Evolutionary conservation across 495 filamentous ascomycete genomes (phyloP).

Genomic region (Letharia columbiana): DNA sequence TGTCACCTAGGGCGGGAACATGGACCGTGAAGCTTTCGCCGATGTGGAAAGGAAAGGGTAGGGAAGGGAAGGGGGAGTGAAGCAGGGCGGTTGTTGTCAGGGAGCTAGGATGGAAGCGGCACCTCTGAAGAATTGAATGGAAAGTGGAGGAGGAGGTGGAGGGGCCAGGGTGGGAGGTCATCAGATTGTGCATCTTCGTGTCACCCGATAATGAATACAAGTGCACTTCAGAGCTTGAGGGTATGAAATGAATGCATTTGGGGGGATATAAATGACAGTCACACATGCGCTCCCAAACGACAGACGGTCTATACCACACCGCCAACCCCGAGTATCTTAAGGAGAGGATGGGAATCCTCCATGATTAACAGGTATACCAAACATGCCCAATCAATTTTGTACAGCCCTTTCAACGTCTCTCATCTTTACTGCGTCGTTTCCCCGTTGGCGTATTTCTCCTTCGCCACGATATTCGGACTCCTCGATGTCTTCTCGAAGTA

Average conservation of each 20-base stretch:
- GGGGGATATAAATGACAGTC: conserved; percentile 1
- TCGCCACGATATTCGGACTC: conserved; percentile 19
- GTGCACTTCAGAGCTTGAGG: no score
- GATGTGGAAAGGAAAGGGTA: no score
- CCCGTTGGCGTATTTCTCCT: conserved; percentile 22
- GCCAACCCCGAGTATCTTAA: neutral
- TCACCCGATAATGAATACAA: no score
- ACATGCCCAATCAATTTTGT: conserved; percentile 8
- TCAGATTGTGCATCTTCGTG: no score
- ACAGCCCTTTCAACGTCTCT: neutral
- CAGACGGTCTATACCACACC: conserved; percentile 1
- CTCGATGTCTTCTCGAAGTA: conserved; percentile 35
- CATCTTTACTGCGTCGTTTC: neutral
- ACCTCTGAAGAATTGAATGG: no score
- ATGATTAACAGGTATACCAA: neutral
- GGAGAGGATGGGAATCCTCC: neutral
- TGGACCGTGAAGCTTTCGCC: no score
- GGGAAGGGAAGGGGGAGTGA: no score
- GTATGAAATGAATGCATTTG: neutral
- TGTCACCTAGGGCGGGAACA: no score
- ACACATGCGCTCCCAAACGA: neutral
- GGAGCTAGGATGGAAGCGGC: no score
- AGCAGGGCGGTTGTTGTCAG: no score
- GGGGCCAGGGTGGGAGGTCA: no score
- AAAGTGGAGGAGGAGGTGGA: no score